A percentile compares a stretch with the other conserved stretches of the same genome.
Conservation (phyloP, 1,139 yeast species). For the Zygotorulaspora mrakii region DNA sequence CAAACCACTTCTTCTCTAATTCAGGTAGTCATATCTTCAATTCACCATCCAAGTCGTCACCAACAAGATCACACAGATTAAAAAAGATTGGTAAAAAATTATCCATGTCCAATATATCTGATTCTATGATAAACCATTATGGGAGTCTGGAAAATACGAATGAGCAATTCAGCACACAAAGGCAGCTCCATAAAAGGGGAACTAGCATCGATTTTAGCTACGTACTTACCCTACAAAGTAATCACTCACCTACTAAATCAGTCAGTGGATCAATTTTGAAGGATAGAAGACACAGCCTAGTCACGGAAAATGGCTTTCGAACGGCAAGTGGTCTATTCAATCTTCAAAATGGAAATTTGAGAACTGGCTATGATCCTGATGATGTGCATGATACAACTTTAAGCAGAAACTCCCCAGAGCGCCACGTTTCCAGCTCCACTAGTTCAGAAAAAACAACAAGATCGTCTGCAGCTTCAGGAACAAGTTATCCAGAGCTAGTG, state of each 20-base stretch:
- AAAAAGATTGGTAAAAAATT: slow-evolving; percentile 31
- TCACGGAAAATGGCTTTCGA: slow-evolving; percentile 19
- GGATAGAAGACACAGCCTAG: slow-evolving; percentile 27
- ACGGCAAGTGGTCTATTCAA: slow-evolving; percentile 22
- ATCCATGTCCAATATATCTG: slow-evolving; percentile 34
- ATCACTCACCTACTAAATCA: slow-evolving; percentile 33
- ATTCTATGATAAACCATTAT: slow-evolving; percentile 17
- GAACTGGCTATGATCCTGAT: slow-evolving; percentile 6
- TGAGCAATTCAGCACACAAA: slow-evolving; percentile 10
- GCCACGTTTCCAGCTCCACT: slow-evolving; percentile 2
- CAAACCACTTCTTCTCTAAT: slow-evolving; percentile 16
- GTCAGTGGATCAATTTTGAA: slow-evolving; percentile 10
- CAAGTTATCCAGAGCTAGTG: slow-evolving; percentile 26
- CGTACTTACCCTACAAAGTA: slow-evolving; percentile 31
- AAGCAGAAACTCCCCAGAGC: slow-evolving; percentile 5
- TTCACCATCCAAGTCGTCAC: slow-evolving; percentile 30
- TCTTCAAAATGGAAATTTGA: slow-evolving; percentile 15
- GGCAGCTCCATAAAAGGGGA: slow-evolving; percentile 24
- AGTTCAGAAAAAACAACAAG: slow-evolving; percentile 14
- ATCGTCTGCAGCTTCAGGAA: slow-evolving; percentile 13
- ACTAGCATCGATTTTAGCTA: slow-evolving; percentile 34
- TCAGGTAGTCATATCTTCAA: slow-evolving; percentile 6
- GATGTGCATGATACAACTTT: slow-evolving; percentile 6
- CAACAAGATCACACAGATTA: slow-evolving; percentile 29
- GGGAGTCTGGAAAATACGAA: slow-evolving; percentile 7